These are phyloP conservation scores for Penicillium brasilianum DNA, from an alignment of 2,329 filamentous ascomycete species.

Conservation along the genomic window DNA sequence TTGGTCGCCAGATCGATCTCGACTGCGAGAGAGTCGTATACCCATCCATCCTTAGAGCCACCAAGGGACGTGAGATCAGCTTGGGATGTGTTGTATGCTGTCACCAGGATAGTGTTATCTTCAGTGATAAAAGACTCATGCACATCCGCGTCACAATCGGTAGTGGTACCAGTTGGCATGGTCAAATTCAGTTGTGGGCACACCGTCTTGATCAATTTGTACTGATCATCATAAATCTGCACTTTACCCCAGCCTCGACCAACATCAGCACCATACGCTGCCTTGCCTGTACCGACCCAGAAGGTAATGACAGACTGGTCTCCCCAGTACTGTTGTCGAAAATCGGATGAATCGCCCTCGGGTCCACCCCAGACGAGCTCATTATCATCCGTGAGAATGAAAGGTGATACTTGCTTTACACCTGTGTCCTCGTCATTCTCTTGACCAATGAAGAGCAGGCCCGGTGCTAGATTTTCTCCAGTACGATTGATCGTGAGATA, in stretches of 20 bases:
- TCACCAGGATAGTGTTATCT: slow-evolving; percentile 40
- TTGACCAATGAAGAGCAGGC: slow-evolving; percentile 13
- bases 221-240: not conserved
- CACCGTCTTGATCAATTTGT: not conserved
- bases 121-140: slow-evolving; percentile 40
- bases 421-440: slow-evolving; percentile 4
- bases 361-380: slow-evolving; percentile 5
- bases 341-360: slow-evolving; percentile 3
- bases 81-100: slow-evolving; percentile 40
- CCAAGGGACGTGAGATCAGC: slow-evolving; percentile 36
- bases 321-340: slow-evolving; percentile 1
- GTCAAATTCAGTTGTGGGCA: slow-evolving; percentile 1
- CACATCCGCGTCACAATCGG: slow-evolving; percentile 13
- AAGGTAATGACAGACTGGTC: slow-evolving; percentile 5
- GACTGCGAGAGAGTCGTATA: slow-evolving; percentile 39
- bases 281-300: slow-evolving; percentile 3
- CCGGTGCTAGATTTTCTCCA: slow-evolving; percentile 10
- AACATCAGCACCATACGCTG: not conserved
- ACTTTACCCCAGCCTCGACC: slow-evolving; percentile 1
- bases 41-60: slow-evolving; percentile 35
- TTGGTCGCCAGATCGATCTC: slow-evolving; percentile 41
- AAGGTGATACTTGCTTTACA: slow-evolving; percentile 6
- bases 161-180: slow-evolving; percentile 5
- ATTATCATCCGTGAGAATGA: slow-evolving; percentile 3
- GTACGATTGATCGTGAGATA: slow-evolving; percentile 12